A percentile compares a stretch with the other conserved stretches of the same genome.
These are phyloP conservation scores for Chaetomium fimeti DNA, from an alignment of 495 filamentous ascomycete species.

Conservation along the genomic window DNA sequence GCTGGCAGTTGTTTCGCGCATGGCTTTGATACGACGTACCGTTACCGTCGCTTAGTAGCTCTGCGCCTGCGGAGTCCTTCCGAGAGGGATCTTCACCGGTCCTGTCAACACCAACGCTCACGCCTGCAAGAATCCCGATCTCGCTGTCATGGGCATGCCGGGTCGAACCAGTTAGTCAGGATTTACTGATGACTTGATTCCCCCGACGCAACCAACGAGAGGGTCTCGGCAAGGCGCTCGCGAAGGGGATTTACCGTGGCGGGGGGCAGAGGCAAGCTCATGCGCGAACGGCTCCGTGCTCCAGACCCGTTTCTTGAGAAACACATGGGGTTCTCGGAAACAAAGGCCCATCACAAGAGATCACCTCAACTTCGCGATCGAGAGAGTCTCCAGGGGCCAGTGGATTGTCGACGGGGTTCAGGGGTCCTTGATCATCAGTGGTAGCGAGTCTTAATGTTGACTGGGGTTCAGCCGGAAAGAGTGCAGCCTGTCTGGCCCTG, in stretches of 20 bases:
- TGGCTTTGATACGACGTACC: conserved; percentile 24
- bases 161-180: neutral
- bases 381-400: conserved; percentile 11
- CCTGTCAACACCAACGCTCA: neutral
- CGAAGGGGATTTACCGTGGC: neutral
- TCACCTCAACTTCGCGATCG: conserved; percentile 19
- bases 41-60: conserved; percentile 29
- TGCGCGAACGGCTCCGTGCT: conserved; percentile 15
- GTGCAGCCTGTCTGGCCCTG: conserved; percentile 32
- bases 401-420: conserved; percentile 28
- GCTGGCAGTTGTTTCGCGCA: conserved; percentile 20
- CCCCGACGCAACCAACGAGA: neutral
- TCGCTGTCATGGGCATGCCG: neutral
- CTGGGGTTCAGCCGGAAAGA: conserved; percentile 35
- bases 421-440: conserved; percentile 32
- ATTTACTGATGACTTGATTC: neutral
- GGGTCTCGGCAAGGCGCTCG: neutral
- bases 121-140: neutral
- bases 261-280: neutral
- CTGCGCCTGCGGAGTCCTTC: conserved; percentile 1
- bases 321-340: conserved; percentile 36
- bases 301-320: conserved; percentile 32
- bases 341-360: conserved; percentile 38
- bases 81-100: neutral
- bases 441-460: conserved; percentile 31